These are phyloP conservation scores for Termitomyces sp. DNA, from an alignment of 768 basidiomycete species.

Conservation along the genomic window DNA sequence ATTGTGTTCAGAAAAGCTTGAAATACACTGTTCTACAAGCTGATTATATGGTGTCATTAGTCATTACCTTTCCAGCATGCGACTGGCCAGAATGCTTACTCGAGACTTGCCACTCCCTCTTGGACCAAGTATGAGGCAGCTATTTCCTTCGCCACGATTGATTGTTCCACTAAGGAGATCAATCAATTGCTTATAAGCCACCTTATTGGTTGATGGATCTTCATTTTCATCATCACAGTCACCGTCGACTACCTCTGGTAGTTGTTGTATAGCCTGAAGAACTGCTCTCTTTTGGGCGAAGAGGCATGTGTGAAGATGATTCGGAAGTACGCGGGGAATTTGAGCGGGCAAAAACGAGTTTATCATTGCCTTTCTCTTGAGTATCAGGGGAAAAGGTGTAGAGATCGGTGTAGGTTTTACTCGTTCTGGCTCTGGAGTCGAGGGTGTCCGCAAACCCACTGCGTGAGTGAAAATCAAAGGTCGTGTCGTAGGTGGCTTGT, in stretches of 20 bases:
- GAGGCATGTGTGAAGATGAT: conserved; percentile 39
- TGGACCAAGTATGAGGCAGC: conserved; percentile 83
- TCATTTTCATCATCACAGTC: conserved; percentile 18
- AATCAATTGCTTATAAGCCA: conserved; percentile 51
- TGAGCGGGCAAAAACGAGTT: conserved; percentile 14
- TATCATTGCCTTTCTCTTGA: conserved; percentile 6
- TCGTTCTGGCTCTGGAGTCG: not conserved
- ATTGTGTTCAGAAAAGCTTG: conserved; percentile 29
- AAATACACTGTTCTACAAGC: conserved; percentile 58
- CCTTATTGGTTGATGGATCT: conserved; percentile 37
- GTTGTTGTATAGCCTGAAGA: conserved; percentile 36
- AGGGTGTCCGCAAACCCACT: not conserved
- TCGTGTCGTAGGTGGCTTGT: not conserved
- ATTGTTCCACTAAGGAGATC: conserved; percentile 71
- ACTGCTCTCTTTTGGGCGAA: conserved; percentile 54
- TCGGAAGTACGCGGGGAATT: conserved; percentile 26
- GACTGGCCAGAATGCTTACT: conserved; percentile 32
- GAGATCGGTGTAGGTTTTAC: not conserved
- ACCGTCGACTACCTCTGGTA: conserved; percentile 5
- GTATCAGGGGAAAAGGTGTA: not conserved
- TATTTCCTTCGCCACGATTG: conserved; percentile 84
- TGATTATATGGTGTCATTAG: conserved; percentile 19
- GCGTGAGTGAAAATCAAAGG: not conserved
- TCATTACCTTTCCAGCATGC: not conserved
- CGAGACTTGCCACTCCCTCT: conserved; percentile 82